Conservation (phyloP, 2,329 filamentous ascomycete genomes). For the Sporothrix brasiliensis region DNA sequence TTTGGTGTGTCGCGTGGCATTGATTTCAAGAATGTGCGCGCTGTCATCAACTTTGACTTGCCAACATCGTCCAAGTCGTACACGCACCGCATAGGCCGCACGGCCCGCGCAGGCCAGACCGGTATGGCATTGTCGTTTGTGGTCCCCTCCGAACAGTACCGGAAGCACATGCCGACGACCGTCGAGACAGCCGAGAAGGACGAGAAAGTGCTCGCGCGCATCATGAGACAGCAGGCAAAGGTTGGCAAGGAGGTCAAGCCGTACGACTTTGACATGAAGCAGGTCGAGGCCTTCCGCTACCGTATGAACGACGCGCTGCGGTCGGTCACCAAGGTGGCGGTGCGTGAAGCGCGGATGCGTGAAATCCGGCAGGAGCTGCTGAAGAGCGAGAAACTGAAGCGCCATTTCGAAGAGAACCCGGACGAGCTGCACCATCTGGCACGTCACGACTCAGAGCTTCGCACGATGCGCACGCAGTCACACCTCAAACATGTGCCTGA, state of each 20-base stretch:
- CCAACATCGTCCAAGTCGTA: slow-evolving; percentile 87
- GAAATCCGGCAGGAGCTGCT: slow-evolving; percentile 88
- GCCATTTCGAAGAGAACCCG: slow-evolving; percentile 97
- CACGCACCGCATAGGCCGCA: slow-evolving; percentile 94
- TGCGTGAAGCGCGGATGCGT: slow-evolving; percentile 84
- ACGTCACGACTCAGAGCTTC: slow-evolving; percentile 85
- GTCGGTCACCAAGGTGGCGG: slow-evolving; percentile 83
- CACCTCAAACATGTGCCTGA: slow-evolving; percentile 95
- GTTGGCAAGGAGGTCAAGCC: slow-evolving; percentile 83
- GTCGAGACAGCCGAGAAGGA: slow-evolving; percentile 77
- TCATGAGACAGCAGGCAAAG: slow-evolving; percentile 75
- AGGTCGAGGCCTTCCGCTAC: slow-evolving; percentile 92
- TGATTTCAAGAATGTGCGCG: slow-evolving; percentile 85
- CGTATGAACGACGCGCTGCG: slow-evolving; percentile 90
- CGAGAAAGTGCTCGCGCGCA: slow-evolving; percentile 79
- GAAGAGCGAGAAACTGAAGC: slow-evolving; percentile 90
- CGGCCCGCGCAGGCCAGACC: slow-evolving; percentile 84
- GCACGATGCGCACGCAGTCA: slow-evolving; percentile 79
- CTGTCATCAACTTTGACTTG: slow-evolving; percentile 93
- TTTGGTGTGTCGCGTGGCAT: slow-evolving; percentile 96
- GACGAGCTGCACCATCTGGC: slow-evolving; percentile 77
- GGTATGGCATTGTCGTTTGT: slow-evolving; percentile 97
- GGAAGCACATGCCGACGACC: slow-evolving; percentile 87
- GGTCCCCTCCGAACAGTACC: slow-evolving; percentile 76
- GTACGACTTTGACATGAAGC: slow-evolving; percentile 92